phyloP scores from a whole-genome alignment of 2,329 filamentous ascomycete species.

The Aureobasidium mangrovei region DNA sequence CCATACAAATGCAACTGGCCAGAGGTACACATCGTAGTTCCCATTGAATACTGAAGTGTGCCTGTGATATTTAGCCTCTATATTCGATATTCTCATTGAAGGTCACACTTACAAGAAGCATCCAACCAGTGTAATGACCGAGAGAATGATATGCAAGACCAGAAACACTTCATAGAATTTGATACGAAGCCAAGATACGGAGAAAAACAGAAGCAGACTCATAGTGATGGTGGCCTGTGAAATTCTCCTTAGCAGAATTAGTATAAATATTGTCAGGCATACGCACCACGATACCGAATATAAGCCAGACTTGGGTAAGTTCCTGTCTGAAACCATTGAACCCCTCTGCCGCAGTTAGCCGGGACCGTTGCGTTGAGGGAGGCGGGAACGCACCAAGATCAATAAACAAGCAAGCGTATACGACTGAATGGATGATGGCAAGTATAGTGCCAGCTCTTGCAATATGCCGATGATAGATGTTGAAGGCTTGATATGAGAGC shows the following conservation, averaged over 20 bases:
- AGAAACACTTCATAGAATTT: conserved; percentile 47
- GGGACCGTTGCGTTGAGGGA: conserved; percentile 23
- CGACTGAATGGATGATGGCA: conserved; percentile 53
- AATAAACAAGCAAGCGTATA: conserved; percentile 37
- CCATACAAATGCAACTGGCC: conserved; percentile 44
- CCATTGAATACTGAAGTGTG: conserved; percentile 47
- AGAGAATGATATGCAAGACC: conserved; percentile 43
- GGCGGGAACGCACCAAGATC: neutral
- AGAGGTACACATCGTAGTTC: conserved; percentile 43
- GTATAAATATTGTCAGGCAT: no score
- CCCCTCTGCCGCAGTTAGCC: neutral
- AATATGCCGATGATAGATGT: conserved; percentile 58
- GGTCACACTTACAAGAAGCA: conserved; percentile 43
- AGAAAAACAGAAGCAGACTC: conserved; percentile 40
- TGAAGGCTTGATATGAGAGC: conserved; percentile 60
- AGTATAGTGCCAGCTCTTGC: conserved; percentile 54
- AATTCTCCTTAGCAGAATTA: neutral
- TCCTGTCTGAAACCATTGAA: neutral
- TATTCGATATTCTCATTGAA: conserved; percentile 18
- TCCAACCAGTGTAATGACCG: conserved; percentile 41
- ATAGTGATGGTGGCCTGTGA: conserved; percentile 32
- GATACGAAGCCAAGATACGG: conserved; percentile 44
- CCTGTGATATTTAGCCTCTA: conserved; percentile 24
- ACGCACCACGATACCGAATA: conserved; percentile 3
- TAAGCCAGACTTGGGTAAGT: conserved; percentile 3